Conservation (phyloP, 495 filamentous ascomycete genomes). For the Hypoxylon rickii region DNA sequence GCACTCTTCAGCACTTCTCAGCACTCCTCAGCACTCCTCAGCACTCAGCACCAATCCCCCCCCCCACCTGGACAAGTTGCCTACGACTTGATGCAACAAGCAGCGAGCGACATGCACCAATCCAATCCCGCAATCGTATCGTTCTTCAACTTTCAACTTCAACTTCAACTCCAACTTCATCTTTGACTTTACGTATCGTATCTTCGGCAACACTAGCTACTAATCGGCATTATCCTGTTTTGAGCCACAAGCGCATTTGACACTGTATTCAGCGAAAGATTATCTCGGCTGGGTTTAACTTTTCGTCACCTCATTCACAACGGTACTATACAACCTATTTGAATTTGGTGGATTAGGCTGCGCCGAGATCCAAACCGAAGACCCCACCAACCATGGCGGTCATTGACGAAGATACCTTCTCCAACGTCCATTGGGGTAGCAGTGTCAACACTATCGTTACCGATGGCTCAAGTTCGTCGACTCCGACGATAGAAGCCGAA, state of each 20-base stretch:
- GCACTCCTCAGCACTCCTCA: no score
- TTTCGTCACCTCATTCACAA: background rate
- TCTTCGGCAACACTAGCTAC: no score
- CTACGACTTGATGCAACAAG: background rate
- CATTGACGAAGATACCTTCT: slow-evolving; percentile 56
- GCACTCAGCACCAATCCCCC: no score
- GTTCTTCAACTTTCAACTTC: slow-evolving; percentile 7
- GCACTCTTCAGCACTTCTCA: no score
- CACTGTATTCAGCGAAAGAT: no score
- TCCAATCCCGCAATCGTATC: slow-evolving; percentile 22
- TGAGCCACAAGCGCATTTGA: background rate
- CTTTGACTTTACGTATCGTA: no score
- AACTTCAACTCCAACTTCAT: background rate
- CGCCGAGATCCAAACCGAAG: slow-evolving; percentile 7
- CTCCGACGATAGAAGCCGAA: slow-evolving; percentile 35
- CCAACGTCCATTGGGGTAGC: slow-evolving; percentile 55
- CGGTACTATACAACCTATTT: background rate
- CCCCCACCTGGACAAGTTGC: background rate
- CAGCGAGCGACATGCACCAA: slow-evolving; percentile 9
- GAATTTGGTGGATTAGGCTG: slow-evolving; percentile 7
- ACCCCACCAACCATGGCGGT: slow-evolving; percentile 47
- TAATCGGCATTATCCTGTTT: no score
- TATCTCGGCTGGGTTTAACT: no score
- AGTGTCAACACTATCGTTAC: slow-evolving; percentile 35
- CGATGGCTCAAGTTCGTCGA: slow-evolving; percentile 27